Evolutionary conservation across 2,329 filamentous ascomycete genomes (phyloP), one percentile per base, ranked within the genome.

Genomic region (Neoarthrinium moseri): DNA sequence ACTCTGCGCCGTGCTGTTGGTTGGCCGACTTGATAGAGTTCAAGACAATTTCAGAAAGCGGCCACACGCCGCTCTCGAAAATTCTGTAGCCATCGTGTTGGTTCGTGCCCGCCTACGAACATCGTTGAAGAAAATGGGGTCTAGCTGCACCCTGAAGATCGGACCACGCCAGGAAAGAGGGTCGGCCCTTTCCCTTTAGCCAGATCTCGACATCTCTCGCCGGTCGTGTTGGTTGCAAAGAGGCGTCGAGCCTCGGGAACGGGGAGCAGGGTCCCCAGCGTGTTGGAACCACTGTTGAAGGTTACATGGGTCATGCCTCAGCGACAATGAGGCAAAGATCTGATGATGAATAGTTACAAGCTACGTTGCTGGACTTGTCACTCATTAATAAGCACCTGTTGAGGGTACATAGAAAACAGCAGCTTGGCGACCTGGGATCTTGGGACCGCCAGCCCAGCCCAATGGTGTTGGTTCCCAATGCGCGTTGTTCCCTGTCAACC

Each of bases 1-100:
- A 43, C 53, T 53, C 41, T 39, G 18, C 24, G 15, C 46, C 45
- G 41, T 57, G 55, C 51, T 54, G 62, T 68, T 68, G 64, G 64
- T 59, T 57, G 51, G 43, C 50, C 32, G 50, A 22, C 41, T 46
- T 27, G 39, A 22, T 30, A 43, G 47, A 45, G 27, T 43, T 43
- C 37, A 47, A 51, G 50, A 47, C 52, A 47, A 44, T 52, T 48
- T 34, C 52, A 47, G 45, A 51, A 47, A 51, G 50, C 43, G 23
- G 17, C 15, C 45, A 37, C 7, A 24, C 49, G 47, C 42, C 38
- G 24, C 26, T 13, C n/a, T 30, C 22, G 13, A 4, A 3, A 22
- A 33, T 26, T 3, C 35, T 26, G n/a, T 17, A 22, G 6, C 24
- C n/a, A 32, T 36, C 26, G 44, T 52, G 53, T 52, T 51, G 51